These are phyloP conservation scores for Parasitella parasitica DNA, from an alignment of 371 early-diverging fungal genomes.

Conservation along the genomic window DNA sequence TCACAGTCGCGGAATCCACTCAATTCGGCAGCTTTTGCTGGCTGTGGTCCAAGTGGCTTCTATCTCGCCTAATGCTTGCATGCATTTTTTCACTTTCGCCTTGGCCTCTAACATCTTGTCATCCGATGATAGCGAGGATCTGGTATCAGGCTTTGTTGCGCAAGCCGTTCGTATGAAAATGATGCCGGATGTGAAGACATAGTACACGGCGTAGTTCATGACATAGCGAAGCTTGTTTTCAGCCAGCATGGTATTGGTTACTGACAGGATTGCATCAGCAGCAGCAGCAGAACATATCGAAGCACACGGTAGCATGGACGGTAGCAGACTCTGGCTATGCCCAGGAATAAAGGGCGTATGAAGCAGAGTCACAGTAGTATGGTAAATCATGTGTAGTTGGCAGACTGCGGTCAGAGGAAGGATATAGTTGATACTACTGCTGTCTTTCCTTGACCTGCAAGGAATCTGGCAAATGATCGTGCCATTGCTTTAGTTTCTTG, in stretches of 20 bases:
- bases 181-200: conserved; percentile 42
- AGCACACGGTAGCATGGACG: conserved; percentile 36
- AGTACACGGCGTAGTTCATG: conserved; percentile 38
- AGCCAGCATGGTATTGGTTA: conserved; percentile 35
- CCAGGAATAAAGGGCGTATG: conserved; percentile 48
- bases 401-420: conserved; percentile 32
- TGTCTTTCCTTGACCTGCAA: conserved; percentile 36
- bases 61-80: conserved; percentile 39
- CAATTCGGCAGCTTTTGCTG: conserved; percentile 38
- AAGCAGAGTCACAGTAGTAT: conserved; percentile 41
- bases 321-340: conserved; percentile 20
- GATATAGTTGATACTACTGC: not conserved
- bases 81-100: conserved; percentile 31
- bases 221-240: conserved; percentile 35
- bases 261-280: conserved; percentile 48
- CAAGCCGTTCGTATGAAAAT: conserved; percentile 35
- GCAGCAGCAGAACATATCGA: conserved; percentile 50
- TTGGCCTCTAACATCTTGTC: conserved; percentile 27
- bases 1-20: conserved; percentile 36
- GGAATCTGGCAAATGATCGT: conserved; percentile 37
- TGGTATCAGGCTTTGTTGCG: not conserved
- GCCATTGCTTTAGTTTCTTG: conserved; percentile 45
- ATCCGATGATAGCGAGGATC: not conserved
- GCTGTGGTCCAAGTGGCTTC: conserved; percentile 40
- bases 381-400: conserved; percentile 48